A percentile compares a stretch with the other conserved stretches of the same genome.
These are phyloP conservation scores for Grammothele lineata DNA, from an alignment of 768 basidiomycete species.

Conservation along the genomic window DNA sequence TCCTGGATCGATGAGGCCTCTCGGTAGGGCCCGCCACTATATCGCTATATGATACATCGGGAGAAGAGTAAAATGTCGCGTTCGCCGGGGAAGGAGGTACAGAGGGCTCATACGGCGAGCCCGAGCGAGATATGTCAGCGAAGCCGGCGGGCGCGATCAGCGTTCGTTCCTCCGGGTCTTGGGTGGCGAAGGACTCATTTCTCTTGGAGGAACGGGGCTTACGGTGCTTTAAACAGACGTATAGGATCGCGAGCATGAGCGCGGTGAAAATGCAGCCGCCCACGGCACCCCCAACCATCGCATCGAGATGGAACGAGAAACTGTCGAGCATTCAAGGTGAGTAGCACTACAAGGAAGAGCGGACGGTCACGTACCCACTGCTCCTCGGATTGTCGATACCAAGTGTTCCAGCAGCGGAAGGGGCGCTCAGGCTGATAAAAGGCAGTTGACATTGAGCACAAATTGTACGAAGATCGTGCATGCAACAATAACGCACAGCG, in stretches of 20 bases:
- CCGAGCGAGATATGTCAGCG: constrained; percentile 73
- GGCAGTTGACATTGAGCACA: too few species aligned
- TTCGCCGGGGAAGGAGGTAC: not conserved
- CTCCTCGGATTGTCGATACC: too few species aligned
- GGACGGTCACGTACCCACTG: not conserved
- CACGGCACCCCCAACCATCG: constrained; percentile 42
- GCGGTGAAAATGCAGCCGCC: constrained; percentile 51
- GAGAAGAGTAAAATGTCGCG: constrained; percentile 5
- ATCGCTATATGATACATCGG: too few species aligned
- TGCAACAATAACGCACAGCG: too few species aligned
- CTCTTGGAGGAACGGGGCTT: constrained; percentile 28
- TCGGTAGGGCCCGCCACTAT: too few species aligned
- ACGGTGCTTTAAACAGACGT: constrained; percentile 44
- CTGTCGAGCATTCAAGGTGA: too few species aligned
- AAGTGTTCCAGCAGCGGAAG: too few species aligned
- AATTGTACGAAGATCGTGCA: too few species aligned
- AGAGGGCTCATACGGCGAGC: constrained; percentile 48
- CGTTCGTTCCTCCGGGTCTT: constrained; percentile 57
- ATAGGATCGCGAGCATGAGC: constrained; percentile 37
- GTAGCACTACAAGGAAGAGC: too few species aligned
- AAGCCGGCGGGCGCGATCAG: constrained; percentile 36
- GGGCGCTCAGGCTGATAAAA: too few species aligned
- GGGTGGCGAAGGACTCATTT: constrained; percentile 55
- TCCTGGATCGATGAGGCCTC: too few species aligned
- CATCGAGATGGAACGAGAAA: constrained; percentile 14